phyloP scores from a whole-genome alignment of 352 stramenopile genomes.

The Phytophthora brassicae region DNA sequence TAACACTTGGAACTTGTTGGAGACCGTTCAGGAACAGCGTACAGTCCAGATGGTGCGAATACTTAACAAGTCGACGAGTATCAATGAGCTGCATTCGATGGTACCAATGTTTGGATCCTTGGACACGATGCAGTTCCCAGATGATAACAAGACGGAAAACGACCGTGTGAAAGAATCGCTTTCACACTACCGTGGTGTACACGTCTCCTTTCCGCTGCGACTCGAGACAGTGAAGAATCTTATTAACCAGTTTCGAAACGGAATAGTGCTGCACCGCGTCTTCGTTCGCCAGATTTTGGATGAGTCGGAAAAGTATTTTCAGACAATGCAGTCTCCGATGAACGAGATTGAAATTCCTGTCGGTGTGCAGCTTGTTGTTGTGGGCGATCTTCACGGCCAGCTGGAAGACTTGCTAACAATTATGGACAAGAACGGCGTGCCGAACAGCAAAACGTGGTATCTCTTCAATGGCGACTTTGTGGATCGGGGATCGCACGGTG shows the following conservation, averaged over 20 bases:
- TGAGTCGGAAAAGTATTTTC: constrained; percentile 61
- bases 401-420: constrained; percentile 94
- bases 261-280: constrained; percentile 75
- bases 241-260: constrained; percentile 85
- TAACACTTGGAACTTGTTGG: constrained; percentile 82
- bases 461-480: constrained; percentile 97
- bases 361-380: constrained; percentile 89
- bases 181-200: constrained; percentile 70
- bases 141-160: constrained; percentile 54
- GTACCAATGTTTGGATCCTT: constrained; percentile 73
- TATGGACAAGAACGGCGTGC: constrained; percentile 90
- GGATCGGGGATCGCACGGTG: constrained; percentile 90
- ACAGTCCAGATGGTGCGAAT: constrained; percentile 87
- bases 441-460: constrained; percentile 88
- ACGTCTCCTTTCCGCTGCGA: constrained; percentile 71
- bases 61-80: constrained; percentile 81
- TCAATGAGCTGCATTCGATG: constrained; percentile 81
- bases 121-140: constrained; percentile 52
- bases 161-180: constrained; percentile 66
- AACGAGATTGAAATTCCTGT: constrained; percentile 74
- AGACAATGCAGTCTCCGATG: constrained; percentile 56
- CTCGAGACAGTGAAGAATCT: constrained; percentile 80
- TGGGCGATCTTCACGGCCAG: constrained; percentile 93
- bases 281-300: constrained; percentile 81
- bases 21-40: constrained; percentile 80